A percentile compares a stretch with the other conserved stretches of the same genome.
Conservation (phyloP, 2,329 filamentous ascomycete species). For the Pseudogymnoascus sp. region DNA sequence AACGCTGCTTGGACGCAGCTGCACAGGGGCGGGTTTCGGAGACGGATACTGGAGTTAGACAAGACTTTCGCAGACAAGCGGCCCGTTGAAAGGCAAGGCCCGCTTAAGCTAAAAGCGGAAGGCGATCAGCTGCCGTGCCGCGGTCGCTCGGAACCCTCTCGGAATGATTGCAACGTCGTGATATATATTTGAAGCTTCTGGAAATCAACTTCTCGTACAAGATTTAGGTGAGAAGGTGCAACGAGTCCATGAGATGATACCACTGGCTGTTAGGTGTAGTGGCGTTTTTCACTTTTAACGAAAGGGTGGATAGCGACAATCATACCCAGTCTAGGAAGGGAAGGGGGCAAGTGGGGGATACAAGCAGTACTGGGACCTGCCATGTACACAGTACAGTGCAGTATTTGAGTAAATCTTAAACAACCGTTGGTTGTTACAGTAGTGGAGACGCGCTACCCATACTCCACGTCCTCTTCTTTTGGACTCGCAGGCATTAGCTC, state of each 20-base stretch:
- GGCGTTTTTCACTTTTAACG: not conserved
- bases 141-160: not conserved
- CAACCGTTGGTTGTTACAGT: not conserved
- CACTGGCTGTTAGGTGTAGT: not conserved
- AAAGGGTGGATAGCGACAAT: not conserved
- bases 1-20: not conserved
- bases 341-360: not conserved
- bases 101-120: conserved; percentile 1
- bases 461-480: not conserved
- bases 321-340: not conserved
- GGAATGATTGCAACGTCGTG: not conserved
- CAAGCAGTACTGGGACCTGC: not conserved
- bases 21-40: not conserved
- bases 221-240: not conserved
- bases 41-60: not conserved
- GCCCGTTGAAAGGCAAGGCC: not conserved
- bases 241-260: not conserved
- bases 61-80: not conserved
- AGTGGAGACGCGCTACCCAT: not conserved
- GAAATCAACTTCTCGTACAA: not conserved
- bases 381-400: not conserved
- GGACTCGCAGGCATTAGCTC: not conserved
- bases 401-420: not conserved
- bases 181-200: not conserved
- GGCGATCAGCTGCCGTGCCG: not conserved